phyloP scores from a whole-genome alignment of 2,329 filamentous ascomycete species.

The Botrytis pseudocinerea region DNA sequence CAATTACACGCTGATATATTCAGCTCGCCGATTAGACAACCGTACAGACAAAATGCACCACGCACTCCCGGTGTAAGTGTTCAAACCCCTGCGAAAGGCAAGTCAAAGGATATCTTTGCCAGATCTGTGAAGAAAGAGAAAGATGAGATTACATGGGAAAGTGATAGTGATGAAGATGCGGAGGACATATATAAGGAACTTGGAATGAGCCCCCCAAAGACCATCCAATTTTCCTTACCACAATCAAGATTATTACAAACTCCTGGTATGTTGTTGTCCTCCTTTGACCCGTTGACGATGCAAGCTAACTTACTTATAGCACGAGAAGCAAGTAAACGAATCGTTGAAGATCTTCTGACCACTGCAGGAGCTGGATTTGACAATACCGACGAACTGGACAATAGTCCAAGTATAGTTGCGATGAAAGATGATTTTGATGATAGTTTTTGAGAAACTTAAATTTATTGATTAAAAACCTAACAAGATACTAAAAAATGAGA shows the following conservation, averaged over 20 bases:
- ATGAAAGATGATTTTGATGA: slow-evolving; percentile 64
- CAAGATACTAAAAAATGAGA: slow-evolving; percentile 8
- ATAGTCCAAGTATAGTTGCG: slow-evolving; percentile 66
- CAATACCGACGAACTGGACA: slow-evolving; percentile 51
- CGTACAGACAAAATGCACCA: slow-evolving; percentile 45
- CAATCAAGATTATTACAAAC: slow-evolving; percentile 78
- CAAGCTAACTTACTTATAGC: slow-evolving; percentile 48
- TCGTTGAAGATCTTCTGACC: slow-evolving; percentile 76
- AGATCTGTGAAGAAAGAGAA: slow-evolving; percentile 39
- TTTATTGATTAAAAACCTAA: slow-evolving; percentile 23
- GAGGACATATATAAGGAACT: slow-evolving; percentile 58
- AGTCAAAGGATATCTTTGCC: slow-evolving; percentile 52
- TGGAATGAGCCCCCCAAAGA: slow-evolving; percentile 89
- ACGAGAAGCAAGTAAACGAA: slow-evolving; percentile 75
- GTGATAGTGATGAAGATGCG: slow-evolving; percentile 60
- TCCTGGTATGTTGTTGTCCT: slow-evolving; percentile 58
- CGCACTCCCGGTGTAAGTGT: slow-evolving; percentile 84
- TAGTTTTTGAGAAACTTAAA: slow-evolving; percentile 51
- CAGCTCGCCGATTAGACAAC: slow-evolving; percentile 64
- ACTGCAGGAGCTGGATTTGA: slow-evolving; percentile 73
- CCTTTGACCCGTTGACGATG: background rate
- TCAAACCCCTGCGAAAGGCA: slow-evolving; percentile 66
- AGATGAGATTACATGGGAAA: slow-evolving; percentile 71
- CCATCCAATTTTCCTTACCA: slow-evolving; percentile 80
- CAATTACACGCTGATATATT: slow-evolving; percentile 85